Conservation (phyloP, 1,139 yeast genomes). For the Hyphopichia pseudoburtonii region DNA sequence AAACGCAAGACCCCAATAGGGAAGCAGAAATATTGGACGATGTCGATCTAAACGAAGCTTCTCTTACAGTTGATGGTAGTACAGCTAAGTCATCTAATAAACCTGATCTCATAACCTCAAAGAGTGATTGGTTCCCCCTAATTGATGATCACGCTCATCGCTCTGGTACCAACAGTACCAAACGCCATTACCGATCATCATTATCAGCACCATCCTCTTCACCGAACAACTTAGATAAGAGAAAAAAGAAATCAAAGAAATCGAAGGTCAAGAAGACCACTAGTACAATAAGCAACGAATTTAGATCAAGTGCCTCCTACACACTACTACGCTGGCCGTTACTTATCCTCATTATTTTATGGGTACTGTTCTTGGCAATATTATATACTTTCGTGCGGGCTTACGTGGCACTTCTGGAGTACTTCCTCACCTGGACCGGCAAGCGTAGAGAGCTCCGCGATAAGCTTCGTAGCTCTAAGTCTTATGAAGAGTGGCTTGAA, state of each 20-base stretch:
- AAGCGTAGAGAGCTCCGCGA: conserved; percentile 50
- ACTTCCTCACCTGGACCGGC: conserved; percentile 60
- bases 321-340: conserved; percentile 66
- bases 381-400: conserved; percentile 55
- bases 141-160: conserved; percentile 18
- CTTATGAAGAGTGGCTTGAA: conserved; percentile 62
- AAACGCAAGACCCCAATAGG: not conserved
- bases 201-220: no score
- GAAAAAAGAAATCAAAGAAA: conserved; percentile 1
- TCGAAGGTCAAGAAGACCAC: conserved; percentile 12
- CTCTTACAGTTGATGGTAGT: not conserved
- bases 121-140: conserved; percentile 71
- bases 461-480: conserved; percentile 45
- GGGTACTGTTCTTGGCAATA: conserved; percentile 53
- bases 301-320: conserved; percentile 50
- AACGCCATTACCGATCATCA: not conserved
- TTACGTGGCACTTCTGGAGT: conserved; percentile 66
- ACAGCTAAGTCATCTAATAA: not conserved
- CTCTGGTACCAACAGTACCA: conserved; percentile 1
- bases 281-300: conserved; percentile 39
- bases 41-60: not conserved
- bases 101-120: conserved; percentile 49
- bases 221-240: no score
- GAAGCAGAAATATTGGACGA: conserved; percentile 3
- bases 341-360: conserved; percentile 47